Evolutionary conservation across 2,329 filamentous ascomycete species (phyloP).

Genomic region (Ophiostoma sp.): DNA sequence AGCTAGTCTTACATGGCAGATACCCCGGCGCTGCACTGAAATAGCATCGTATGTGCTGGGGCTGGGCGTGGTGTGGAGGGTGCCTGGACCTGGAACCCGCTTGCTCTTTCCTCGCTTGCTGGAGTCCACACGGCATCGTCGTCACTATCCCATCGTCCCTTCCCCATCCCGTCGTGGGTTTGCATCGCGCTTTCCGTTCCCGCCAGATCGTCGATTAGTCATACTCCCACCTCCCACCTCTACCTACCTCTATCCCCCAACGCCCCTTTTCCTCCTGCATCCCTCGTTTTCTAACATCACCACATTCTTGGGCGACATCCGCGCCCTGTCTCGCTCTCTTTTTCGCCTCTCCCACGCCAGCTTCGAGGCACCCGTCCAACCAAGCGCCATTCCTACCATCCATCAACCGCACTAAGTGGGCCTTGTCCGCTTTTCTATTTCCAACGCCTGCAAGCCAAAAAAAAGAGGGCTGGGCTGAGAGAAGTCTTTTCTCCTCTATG

Average conservation of each 20-base stretch:
- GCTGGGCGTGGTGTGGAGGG: neutral
- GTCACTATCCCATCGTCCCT: neutral
- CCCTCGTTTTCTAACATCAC: neutral
- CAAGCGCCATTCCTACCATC: slow-evolving; percentile 21
- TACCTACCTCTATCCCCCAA: neutral
- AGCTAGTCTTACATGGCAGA: no score
- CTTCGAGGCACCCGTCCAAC: slow-evolving; percentile 11
- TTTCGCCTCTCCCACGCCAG: neutral
- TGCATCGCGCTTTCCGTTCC: neutral
- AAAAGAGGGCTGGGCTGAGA: neutral
- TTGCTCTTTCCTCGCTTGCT: neutral
- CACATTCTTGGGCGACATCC: neutral
- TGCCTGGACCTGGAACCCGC: no score
- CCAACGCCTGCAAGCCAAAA: slow-evolving; percentile 2
- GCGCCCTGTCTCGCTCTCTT: neutral
- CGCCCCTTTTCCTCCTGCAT: neutral
- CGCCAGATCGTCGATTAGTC: neutral
- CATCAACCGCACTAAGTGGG: slow-evolving; percentile 20
- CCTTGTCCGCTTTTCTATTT: slow-evolving; percentile 10
- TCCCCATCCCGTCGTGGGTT: neutral
- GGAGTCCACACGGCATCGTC: neutral
- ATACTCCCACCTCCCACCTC: neutral
- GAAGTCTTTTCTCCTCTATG: neutral
- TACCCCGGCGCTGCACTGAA: no score
- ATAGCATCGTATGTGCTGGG: neutral